Conservation (phyloP, 2,329 filamentous ascomycete species). For the Tolypocladium guangdongense region DNA sequence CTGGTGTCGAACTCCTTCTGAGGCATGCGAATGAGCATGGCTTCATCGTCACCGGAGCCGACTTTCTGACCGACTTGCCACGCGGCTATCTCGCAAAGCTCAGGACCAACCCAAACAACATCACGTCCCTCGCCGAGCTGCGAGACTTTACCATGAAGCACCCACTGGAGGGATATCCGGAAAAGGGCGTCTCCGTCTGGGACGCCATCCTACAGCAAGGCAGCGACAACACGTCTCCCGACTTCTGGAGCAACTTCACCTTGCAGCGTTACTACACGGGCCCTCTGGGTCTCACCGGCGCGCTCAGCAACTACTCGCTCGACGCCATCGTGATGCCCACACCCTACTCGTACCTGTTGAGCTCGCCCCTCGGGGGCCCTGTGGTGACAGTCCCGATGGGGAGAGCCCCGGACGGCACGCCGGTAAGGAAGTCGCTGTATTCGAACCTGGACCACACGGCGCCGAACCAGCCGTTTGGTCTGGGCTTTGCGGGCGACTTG, state of each 20-base stretch:
- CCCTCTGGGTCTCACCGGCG: slow-evolving; percentile 46
- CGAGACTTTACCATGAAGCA: slow-evolving; percentile 42
- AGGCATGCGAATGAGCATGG: slow-evolving; percentile 17
- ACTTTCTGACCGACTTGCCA: slow-evolving; percentile 44
- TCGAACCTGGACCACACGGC: slow-evolving; percentile 40
- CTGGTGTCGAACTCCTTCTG: neutral
- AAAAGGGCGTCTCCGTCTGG: slow-evolving; percentile 45
- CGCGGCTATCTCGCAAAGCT: slow-evolving; percentile 45
- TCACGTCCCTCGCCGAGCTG: slow-evolving; percentile 39
- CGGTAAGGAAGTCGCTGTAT: slow-evolving; percentile 30
- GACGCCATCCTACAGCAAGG: slow-evolving; percentile 40
- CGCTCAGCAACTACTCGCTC: slow-evolving; percentile 42
- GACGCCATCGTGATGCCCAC: slow-evolving; percentile 54
- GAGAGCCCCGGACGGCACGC: slow-evolving; percentile 38
- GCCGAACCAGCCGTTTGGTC: slow-evolving; percentile 48
- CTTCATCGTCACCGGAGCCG: slow-evolving; percentile 32
- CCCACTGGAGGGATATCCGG: slow-evolving; percentile 43
- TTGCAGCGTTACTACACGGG: slow-evolving; percentile 40
- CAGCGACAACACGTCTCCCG: slow-evolving; percentile 40
- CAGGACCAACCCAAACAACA: slow-evolving; percentile 44
- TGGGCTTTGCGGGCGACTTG: slow-evolving; percentile 49
- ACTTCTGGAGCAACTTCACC: slow-evolving; percentile 49
- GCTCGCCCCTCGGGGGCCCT: slow-evolving; percentile 47
- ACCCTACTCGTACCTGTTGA: slow-evolving; percentile 30
- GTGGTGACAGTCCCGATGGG: slow-evolving; percentile 55